Evolutionary conservation across 352 stramenopile species (phyloP), one percentile per base, ranked within the genome.

Genomic region (Plasmopara muralis): DNA sequence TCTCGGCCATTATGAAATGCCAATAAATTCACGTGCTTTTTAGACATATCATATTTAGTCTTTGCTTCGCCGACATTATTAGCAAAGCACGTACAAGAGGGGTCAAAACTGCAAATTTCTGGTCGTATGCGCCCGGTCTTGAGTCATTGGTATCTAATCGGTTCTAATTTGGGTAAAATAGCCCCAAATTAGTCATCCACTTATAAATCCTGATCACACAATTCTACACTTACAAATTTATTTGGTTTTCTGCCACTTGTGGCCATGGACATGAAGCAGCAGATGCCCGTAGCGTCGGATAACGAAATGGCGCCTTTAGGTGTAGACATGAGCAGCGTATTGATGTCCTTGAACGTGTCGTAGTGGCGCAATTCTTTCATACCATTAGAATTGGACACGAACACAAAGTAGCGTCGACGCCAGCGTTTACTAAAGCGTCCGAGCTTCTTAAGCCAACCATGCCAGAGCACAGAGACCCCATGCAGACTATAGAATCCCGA

Each of bases 391-490:
- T 60, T 80, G n/a, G 79, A 82, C 7, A 91, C 38, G 50, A 91
- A 88, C 9, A 91, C 60, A 47, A 91, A 91, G 47, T 91, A 91
- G 13, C 77, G 74, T 4, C 78, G 69, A 38, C 74, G 74, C 81
- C 81, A 91, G 35, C 78, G 74, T 64, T 86, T 88, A 59, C 78
- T 89, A 55, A 91, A 91, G 47, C 81, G 70, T 13, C 81, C 81
- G 35, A 91, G 75, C 57, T 89, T 88, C 69, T 87, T 87, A 43
- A 91, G 72, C 81, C 81, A 91, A 51, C 81, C 81, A 43, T 89
- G 76, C 81, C 81, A 91, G 18, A 91, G 78, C 53, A 91, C 77
- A 2, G 74, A 83, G 41, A 85, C 70, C 30, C 79, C 71, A 16
- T 67, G 63, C 37, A 76, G 45, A 49, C 65, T 83, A 39, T 67